phyloP scores from a whole-genome alignment of 202 grass and related monocot genomes.

The Musa balbisiana region DNA sequence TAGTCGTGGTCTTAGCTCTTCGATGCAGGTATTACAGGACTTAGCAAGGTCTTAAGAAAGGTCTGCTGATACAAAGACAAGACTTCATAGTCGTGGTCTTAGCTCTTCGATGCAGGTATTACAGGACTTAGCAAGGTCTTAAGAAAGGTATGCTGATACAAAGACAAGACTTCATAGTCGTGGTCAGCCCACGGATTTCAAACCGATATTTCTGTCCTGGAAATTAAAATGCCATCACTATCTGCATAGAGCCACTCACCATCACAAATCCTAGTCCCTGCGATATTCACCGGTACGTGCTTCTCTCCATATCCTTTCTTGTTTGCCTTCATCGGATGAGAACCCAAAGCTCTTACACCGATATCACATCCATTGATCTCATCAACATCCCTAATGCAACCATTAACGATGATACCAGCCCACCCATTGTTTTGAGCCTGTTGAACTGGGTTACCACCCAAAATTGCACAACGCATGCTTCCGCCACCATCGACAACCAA shows the following conservation, averaged over 20 bases:
- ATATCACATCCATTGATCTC: constrained; percentile 83
- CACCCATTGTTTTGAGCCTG: constrained; percentile 85
- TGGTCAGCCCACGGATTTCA: background rate
- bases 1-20: no score
- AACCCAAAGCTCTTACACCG: constrained; percentile 59
- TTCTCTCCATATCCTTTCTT: constrained; percentile 80
- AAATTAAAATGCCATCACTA: constrained; percentile 63
- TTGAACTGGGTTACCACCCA: constrained; percentile 77
- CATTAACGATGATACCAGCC: constrained; percentile 72
- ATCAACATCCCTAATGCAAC: constrained; percentile 78
- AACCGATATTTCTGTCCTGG: constrained; percentile 49
- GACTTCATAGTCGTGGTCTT: no score
- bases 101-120: no score
- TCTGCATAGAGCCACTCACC: constrained; percentile 87
- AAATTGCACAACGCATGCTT: constrained; percentile 71
- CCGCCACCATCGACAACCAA: constrained; percentile 40
- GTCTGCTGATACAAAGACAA: no score
- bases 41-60: no score
- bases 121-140: no score
- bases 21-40: no score
- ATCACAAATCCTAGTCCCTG: constrained; percentile 49
- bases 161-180: no score
- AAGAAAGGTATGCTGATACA: no score
- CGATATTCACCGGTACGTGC: constrained; percentile 37
- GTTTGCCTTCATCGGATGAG: constrained; percentile 75